Conservation (phyloP, 2,329 filamentous ascomycete species). For the Diaporthe amygdali region DNA sequence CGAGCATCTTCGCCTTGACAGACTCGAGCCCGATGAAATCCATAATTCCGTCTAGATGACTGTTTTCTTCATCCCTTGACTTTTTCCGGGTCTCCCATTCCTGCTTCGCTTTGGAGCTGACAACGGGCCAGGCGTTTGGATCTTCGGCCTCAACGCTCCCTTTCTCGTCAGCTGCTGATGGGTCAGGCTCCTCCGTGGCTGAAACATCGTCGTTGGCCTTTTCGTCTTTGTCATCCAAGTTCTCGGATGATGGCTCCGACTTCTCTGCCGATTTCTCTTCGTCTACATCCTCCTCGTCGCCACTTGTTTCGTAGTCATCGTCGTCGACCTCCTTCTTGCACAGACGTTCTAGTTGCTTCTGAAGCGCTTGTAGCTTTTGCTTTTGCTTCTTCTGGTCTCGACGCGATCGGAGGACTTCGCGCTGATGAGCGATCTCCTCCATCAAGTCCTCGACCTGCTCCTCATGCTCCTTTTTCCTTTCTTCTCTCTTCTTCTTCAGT, state of each 20-base stretch:
- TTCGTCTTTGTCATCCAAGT: neutral
- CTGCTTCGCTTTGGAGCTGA: conserved; percentile 5
- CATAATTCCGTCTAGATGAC: conserved; percentile 1
- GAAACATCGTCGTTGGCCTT: neutral
- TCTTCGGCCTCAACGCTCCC: neutral
- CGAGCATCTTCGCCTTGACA: conserved; percentile 11
- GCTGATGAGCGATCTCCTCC: conserved; percentile 1
- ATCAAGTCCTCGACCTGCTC: neutral
- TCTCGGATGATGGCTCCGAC: neutral
- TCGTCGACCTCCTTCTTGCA: conserved; percentile 9
- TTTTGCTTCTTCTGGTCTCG: conserved; percentile 14
- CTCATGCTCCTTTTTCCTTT: neutral
- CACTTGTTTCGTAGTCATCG: conserved; percentile 2
- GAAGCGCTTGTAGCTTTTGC: conserved; percentile 2
- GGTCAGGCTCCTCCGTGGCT: neutral
- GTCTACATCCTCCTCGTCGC: neutral
- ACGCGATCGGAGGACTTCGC: conserved; percentile 8
- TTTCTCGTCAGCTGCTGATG: neutral
- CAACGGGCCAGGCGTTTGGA: conserved; percentile 1
- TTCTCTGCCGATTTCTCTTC: neutral
- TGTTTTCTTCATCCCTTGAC: neutral
- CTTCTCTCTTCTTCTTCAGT: neutral
- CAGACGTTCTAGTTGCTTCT: conserved; percentile 5
- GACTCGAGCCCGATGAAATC: conserved; percentile 12
- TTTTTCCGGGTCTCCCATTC: conserved; percentile 6